Evolutionary conservation across 177 flowering plant species (phyloP).

Genomic region (Tripterygium wilfordii): DNA sequence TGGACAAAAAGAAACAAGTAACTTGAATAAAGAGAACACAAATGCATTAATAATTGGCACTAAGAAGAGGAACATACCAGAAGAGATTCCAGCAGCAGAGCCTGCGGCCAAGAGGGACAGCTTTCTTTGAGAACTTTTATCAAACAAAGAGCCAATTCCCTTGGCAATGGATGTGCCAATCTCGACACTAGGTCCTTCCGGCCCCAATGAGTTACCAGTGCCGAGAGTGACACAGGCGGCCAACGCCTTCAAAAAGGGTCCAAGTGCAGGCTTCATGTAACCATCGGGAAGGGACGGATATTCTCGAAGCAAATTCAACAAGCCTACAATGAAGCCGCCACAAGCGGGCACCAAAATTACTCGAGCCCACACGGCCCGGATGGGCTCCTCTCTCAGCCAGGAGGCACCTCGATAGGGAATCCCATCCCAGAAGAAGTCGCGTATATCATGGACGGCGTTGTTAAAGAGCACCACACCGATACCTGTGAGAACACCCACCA

Average conservation of each 20-base stretch:
- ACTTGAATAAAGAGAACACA: neutral
- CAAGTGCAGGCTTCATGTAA: slow-evolving; percentile 35
- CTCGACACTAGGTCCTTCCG: slow-evolving; percentile 98
- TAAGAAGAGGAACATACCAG: slow-evolving; percentile 39
- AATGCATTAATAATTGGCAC: neutral
- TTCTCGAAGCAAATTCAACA: slow-evolving; percentile 45
- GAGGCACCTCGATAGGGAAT: slow-evolving; percentile 81
- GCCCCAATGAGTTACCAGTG: slow-evolving; percentile 91
- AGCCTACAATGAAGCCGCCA: slow-evolving; percentile 76
- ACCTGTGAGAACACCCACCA: slow-evolving; percentile 85
- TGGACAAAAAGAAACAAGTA: neutral
- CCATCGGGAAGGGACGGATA: neutral
- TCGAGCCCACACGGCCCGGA: slow-evolving; percentile 48
- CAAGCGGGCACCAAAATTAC: slow-evolving; percentile 68
- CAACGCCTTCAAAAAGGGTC: slow-evolving; percentile 61
- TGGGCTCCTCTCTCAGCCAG: slow-evolving; percentile 79
- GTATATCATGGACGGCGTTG: slow-evolving; percentile 65
- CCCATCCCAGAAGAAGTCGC: slow-evolving; percentile 84
- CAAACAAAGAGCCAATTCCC: slow-evolving; percentile 50
- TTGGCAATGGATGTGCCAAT: slow-evolving; percentile 83
- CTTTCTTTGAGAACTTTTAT: slow-evolving; percentile 34
- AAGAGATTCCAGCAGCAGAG: slow-evolving; percentile 93
- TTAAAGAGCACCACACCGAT: slow-evolving; percentile 76
- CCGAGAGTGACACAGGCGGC: slow-evolving; percentile 89
- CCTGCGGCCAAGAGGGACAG: slow-evolving; percentile 87